These are phyloP conservation scores for Roridomyces roridus DNA, from an alignment of 768 basidiomycete genomes.

Conservation along the genomic window DNA sequence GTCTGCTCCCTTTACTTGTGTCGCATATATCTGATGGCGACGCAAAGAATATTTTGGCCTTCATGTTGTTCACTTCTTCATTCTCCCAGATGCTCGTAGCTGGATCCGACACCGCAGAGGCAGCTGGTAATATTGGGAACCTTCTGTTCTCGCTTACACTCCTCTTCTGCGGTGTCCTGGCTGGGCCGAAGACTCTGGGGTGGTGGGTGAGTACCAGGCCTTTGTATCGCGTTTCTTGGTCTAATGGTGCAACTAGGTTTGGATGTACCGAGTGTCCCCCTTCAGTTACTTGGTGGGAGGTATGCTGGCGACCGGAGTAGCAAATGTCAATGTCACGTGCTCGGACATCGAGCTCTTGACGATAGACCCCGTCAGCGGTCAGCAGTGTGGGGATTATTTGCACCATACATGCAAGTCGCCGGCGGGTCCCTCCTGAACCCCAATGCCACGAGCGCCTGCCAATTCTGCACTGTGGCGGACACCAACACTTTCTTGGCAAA, in stretches of 20 bases:
- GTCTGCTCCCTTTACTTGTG: too few relatives aligned
- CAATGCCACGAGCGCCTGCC: slow-evolving; percentile 56
- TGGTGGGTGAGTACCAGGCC: slow-evolving; percentile 27
- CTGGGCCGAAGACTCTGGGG: slow-evolving; percentile 28
- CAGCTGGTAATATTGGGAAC: slow-evolving; percentile 46
- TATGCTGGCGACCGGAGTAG: slow-evolving; percentile 32
- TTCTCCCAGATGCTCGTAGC: slow-evolving; percentile 43
- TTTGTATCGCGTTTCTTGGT: not conserved
- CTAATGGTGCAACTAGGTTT: slow-evolving; percentile 31
- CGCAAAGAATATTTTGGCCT: not conserved
- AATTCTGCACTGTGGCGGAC: slow-evolving; percentile 63
- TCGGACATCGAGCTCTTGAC: slow-evolving; percentile 55
- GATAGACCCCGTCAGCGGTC: slow-evolving; percentile 58
- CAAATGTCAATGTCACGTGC: slow-evolving; percentile 49
- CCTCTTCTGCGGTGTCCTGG: slow-evolving; percentile 47
- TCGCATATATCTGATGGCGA: too few relatives aligned
- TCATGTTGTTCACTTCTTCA: not conserved
- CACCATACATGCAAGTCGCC: slow-evolving; percentile 49
- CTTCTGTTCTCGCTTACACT: slow-evolving; percentile 46
- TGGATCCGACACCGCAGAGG: slow-evolving; percentile 41
- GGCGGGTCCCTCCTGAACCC: slow-evolving; percentile 67
- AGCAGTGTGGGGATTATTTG: slow-evolving; percentile 57
- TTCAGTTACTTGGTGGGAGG: slow-evolving; percentile 43
- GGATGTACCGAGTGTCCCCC: slow-evolving; percentile 45
- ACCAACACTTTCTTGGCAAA: slow-evolving; percentile 63